Evolutionary conservation across 2,329 filamentous ascomycete species (phyloP).

Genomic region (Fusarium pininemorale): DNA sequence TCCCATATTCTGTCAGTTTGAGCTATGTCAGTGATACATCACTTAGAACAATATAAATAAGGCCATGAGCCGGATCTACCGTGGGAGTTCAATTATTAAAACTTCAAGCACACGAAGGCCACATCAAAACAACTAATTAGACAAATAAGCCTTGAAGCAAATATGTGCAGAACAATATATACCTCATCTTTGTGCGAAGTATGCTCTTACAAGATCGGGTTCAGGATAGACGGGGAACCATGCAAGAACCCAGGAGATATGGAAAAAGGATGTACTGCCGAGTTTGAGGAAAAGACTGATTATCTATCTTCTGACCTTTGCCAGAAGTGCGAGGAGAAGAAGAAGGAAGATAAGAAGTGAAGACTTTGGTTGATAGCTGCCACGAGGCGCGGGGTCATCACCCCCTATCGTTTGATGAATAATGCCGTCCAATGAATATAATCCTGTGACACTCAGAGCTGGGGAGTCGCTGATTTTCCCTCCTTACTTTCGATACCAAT

Average conservation of each 20-base stretch:
- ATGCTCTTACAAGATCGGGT: neutral
- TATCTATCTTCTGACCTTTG: neutral
- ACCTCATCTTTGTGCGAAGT: neutral
- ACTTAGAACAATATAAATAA: neutral
- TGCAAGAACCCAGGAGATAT: neutral
- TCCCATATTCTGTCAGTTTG: fast-evolving
- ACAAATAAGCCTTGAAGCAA: neutral
- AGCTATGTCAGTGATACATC: neutral
- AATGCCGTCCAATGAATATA: fast-evolving
- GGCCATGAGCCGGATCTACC: fast-evolving
- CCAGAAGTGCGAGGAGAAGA: neutral
- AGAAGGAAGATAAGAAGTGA: neutral
- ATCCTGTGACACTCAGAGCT: fast-evolving
- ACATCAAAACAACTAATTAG: fast-evolving
- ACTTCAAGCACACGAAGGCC: fast-evolving
- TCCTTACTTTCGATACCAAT: too few species aligned
- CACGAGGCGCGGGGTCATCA: fast-evolving
- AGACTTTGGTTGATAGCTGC: too few species aligned
- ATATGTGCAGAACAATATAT: neutral
- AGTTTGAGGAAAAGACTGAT: neutral
- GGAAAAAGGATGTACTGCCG: neutral
- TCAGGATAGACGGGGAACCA: neutral
- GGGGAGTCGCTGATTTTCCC: fast-evolving
- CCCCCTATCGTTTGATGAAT: neutral
- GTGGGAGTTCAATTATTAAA: fast-evolving